Base-by-base conservation (phyloP, 2,329 filamentous ascomycete species). In the Alternaria conjuncta region DNA sequence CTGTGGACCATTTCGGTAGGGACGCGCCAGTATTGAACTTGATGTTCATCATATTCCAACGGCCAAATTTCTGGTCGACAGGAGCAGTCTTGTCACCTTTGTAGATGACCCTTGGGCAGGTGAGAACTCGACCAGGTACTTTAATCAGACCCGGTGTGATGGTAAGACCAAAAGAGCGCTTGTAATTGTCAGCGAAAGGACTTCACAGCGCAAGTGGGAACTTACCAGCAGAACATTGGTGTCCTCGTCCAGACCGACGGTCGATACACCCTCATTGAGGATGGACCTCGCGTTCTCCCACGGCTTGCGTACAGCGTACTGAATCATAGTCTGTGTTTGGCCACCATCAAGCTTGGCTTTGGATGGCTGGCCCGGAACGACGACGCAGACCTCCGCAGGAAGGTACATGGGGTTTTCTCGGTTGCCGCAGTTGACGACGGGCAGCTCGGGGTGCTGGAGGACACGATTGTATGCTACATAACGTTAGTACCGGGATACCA, bases 101-200 rank as follows among this genome's bases (percentile, higher is more conserved):
- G 71, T 96, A 96, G 2, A 80, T 77, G 25, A 96, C 81, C 0
- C 65, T 72, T 0, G 93, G 93, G 0, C 86, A 73, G 0, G 69
- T 43, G 0, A 96, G 84, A 41, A 94, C 84, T 6, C 93, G 88
- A 2, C 88, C 93, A 1, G 84, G 83, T 0, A 96, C 90, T 0
- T 90, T 90, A 44, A 96, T 82, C 20, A 96, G 84, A 4, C 82
- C 78, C 20, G 85, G 84, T 4, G 82, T 84, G 3, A 93, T 83
- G 1, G 78, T 79, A 55, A 96, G 81, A 11, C 88, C 89, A 65
- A 93, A 94, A 5, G 83, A 73, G 9, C 56, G 56, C 67, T 71
- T 49, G 21, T 47, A 7, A 47, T 21, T 28, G 63, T 63, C 60
- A 53, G 57, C 36, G 28, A 25, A 25, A 4, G 2, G 23, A 15